Conservation (phyloP, 1,284 basidiomycete genomes). For the Phellopilus nigrolimitatus region DNA sequence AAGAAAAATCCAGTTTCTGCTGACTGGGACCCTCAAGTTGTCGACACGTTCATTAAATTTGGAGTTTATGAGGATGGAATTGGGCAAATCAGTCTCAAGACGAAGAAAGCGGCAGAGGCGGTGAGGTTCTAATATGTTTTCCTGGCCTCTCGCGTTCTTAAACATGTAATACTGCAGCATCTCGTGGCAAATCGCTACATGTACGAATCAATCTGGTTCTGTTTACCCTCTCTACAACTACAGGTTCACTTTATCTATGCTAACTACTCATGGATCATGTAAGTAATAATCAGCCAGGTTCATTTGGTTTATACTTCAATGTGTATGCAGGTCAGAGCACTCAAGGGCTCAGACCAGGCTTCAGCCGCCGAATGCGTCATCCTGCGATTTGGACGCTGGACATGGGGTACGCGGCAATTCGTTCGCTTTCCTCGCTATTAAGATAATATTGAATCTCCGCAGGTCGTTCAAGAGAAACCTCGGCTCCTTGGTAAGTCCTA, state of each 20-base stretch:
- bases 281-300: not conserved
- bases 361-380: constrained; percentile 1
- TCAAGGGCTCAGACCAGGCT: not conserved
- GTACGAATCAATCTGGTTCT: not conserved
- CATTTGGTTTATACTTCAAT: not conserved
- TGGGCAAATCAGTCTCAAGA: not conserved
- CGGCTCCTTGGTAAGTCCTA: too few relatives aligned
- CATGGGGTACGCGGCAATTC: not conserved
- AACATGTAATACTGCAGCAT: not conserved
- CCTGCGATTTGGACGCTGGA: constrained; percentile 1
- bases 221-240: not conserved
- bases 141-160: not conserved
- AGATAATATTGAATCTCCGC: too few relatives aligned
- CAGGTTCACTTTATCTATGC: not conserved
- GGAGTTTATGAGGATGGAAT: not conserved
- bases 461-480: too few relatives aligned
- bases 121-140: not conserved
- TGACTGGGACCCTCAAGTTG: not conserved
- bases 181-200: not conserved
- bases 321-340: not conserved
- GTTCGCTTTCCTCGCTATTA: too few relatives aligned
- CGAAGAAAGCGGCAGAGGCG: not conserved
- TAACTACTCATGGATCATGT: not conserved
- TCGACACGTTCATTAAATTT: not conserved
- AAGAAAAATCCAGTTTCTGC: constrained; percentile 1